Evolutionary conservation across 176 grass and related monocot species (phyloP).

Genomic region (Melocanna baccifera): DNA sequence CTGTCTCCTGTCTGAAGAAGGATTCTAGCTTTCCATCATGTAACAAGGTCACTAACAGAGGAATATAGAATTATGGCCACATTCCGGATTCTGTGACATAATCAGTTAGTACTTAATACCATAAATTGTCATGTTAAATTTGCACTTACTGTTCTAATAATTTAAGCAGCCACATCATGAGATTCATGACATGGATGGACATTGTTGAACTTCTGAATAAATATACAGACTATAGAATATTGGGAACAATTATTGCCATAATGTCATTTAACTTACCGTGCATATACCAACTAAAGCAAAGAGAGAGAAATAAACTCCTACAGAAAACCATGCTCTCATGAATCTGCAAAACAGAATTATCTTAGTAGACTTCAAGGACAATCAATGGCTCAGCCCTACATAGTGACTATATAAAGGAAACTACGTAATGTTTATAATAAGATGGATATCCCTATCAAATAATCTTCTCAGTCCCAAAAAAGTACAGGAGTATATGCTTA

Average conservation of each 20-base stretch:
- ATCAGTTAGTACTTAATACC: constrained; percentile 1
- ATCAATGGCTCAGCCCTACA: not conserved
- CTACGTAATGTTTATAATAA: not conserved
- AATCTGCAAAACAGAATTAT: constrained; percentile 44
- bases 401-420: constrained; percentile 18
- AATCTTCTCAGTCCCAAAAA: not conserved
- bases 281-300: constrained; percentile 61
- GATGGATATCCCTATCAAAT: not conserved
- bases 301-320: constrained; percentile 64
- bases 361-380: not conserved
- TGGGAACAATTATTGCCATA: not conserved
- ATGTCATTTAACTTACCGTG: constrained; percentile 50
- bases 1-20: not conserved
- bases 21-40: not conserved
- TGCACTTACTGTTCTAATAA: not conserved
- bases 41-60: not conserved
- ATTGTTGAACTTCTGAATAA: constrained; percentile 16
- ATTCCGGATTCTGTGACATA: constrained; percentile 11
- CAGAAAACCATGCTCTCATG: constrained; percentile 71
- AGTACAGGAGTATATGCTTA: not conserved
- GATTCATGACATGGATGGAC: not conserved
- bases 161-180: constrained; percentile 12
- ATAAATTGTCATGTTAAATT: not conserved
- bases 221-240: constrained; percentile 2
- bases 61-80: not conserved